Evolutionary conservation across 176 grass and related monocot species (phyloP).

Genomic region (Aechmea fasciata): DNA sequence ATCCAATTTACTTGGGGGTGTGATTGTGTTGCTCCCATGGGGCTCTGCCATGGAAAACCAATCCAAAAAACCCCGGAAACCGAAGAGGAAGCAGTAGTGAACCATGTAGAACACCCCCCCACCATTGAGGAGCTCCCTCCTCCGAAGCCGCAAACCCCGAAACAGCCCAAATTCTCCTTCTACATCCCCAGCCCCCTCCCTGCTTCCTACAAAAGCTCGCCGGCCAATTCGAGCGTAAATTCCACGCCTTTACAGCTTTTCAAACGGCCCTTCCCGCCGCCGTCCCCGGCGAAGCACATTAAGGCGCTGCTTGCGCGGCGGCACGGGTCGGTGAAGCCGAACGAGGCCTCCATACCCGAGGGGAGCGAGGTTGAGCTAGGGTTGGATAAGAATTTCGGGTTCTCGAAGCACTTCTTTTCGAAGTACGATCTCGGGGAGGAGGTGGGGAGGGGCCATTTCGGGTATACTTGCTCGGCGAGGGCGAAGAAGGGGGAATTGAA

Average conservation of each 20-base stretch:
- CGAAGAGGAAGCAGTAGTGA: conserved; percentile 32
- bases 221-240: conserved; percentile 81
- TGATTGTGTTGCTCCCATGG: conserved; percentile 38
- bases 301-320: conserved; percentile 82
- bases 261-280: conserved; percentile 92
- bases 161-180: conserved; percentile 86
- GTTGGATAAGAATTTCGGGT: conserved; percentile 92
- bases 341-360: conserved; percentile 90
- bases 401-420: conserved; percentile 90
- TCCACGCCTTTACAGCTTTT: conserved; percentile 67
- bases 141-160: conserved; percentile 52
- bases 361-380: conserved; percentile 69
- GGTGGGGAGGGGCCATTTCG: conserved; percentile 93
- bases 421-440: conserved; percentile 94
- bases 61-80: conserved; percentile 51
- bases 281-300: conserved; percentile 98
- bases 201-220: conserved; percentile 80
- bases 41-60: conserved; percentile 78
- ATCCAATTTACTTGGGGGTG: conserved; percentile 3
- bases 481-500: conserved; percentile 97
- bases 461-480: conserved; percentile 85
- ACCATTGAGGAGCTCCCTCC: conserved; percentile 25
- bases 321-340: conserved; percentile 88
- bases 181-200: conserved; percentile 92
- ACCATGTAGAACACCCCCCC: conserved; percentile 5